phyloP scores from a whole-genome alignment of 805 yeast genomes.

The Metschnikowia reukaufii region DNA sequence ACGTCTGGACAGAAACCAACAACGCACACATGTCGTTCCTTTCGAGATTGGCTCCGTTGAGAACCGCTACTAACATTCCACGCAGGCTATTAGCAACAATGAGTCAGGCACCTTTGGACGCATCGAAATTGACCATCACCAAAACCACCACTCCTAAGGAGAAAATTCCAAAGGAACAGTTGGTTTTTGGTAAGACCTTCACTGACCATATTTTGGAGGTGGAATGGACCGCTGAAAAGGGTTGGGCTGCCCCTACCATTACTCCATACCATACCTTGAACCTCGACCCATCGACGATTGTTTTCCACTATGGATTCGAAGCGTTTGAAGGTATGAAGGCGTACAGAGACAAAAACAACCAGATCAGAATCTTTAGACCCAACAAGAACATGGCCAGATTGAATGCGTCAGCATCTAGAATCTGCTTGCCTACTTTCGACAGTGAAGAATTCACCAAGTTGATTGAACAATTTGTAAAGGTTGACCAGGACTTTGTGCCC shows the following conservation, averaged over 20 bases:
- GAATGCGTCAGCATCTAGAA: conserved; percentile 85
- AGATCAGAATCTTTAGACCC: conserved; percentile 81
- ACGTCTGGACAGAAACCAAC: too few relatives aligned
- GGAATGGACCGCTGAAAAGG: conserved; percentile 73
- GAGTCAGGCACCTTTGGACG: conserved; percentile 34
- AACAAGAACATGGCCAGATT: conserved; percentile 89
- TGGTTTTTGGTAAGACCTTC: conserved; percentile 53
- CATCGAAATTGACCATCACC: conserved; percentile 36
- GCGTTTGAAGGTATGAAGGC: conserved; percentile 97
- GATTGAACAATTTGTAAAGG: conserved; percentile 70
- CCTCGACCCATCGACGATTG: conserved; percentile 86
- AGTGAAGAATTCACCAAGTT: conserved; percentile 71
- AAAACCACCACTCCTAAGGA: conserved; percentile 39
- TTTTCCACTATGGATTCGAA: conserved; percentile 93
- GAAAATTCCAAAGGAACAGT: conserved; percentile 39
- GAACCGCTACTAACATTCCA: conserved; percentile 15
- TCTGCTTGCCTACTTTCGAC: conserved; percentile 86
- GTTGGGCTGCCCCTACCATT: conserved; percentile 91
- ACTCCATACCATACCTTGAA: conserved; percentile 75
- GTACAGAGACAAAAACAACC: conserved; percentile 56
- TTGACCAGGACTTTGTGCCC: conserved; percentile 82
- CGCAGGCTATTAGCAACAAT: conserved; percentile 21
- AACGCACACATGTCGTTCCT: conserved; percentile 1
- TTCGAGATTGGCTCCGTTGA: conserved; percentile 4
- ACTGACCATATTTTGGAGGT: conserved; percentile 87